phyloP scores from a whole-genome alignment of 345 rosid species.

The Leavenworthia alabamica region DNA sequence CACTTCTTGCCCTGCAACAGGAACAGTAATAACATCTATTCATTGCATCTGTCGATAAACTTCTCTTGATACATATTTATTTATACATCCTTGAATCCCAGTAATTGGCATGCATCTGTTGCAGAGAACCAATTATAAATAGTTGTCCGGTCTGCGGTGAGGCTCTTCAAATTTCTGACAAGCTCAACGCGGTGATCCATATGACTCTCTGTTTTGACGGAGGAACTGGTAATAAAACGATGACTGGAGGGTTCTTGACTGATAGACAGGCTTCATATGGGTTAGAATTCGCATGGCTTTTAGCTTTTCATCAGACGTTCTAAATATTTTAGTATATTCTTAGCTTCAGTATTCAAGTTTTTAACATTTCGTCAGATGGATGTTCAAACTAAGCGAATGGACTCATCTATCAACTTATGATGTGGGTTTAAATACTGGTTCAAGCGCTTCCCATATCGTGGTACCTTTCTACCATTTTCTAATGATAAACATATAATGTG shows the following conservation, averaged over 20 bases:
- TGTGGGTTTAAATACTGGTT: conserved; percentile 77
- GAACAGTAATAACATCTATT: conserved; percentile 55
- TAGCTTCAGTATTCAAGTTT: background rate
- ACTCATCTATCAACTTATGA: conserved; percentile 79
- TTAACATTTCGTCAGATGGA: conserved; percentile 53
- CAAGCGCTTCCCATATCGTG: conserved; percentile 89
- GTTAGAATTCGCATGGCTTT: conserved; percentile 36
- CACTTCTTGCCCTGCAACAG: conserved; percentile 77
- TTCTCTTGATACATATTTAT: conserved; percentile 2
- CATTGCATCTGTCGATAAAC: background rate
- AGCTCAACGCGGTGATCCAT: conserved; percentile 77
- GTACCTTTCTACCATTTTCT: conserved; percentile 35
- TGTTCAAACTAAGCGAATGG: conserved; percentile 95
- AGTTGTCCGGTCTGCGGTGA: conserved; percentile 94
- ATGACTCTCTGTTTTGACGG: conserved; percentile 90
- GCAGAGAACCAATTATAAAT: conserved; percentile 77
- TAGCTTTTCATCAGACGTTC: background rate
- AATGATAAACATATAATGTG: background rate
- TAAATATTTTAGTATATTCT: background rate
- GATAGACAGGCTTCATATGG: conserved; percentile 94
- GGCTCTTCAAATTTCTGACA: conserved; percentile 63
- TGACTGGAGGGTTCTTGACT: conserved; percentile 97
- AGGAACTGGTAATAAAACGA: conserved; percentile 88
- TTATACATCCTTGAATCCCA: conserved; percentile 7
- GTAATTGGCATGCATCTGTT: background rate